Base-by-base conservation (phyloP, 139 green algal species). In the Nannochloris sp. region DNA sequence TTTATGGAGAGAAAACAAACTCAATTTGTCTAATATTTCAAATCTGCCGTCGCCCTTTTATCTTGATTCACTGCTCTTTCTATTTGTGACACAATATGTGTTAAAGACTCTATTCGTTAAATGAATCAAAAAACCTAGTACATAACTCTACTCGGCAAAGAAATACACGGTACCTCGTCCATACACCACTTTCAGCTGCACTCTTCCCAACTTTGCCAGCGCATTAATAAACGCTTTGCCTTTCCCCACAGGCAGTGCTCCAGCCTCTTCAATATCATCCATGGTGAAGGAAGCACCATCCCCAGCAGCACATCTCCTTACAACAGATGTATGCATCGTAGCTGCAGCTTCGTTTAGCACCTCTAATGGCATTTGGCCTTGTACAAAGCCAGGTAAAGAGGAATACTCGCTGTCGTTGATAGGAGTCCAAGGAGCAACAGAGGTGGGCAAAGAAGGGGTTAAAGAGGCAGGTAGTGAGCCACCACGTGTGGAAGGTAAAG, bases 141-240 rank as follows among this genome's bases (percentile, higher is more conserved):
- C n/a, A n/a, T n/a, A n/a, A n/a, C n/a, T n/a, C n/a, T n/a, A n/a
- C n/a, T n/a, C n/a, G 19, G 42, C 42, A 51, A 51, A 51, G 42
- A 64, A 44, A 47, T 71, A 71, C 24, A 55, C 24, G 19, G 64
- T 64, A 23, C 64, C 64, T 61, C 53, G 51, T 39, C 64, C 51
- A 36, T 64, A 64, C 5, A 66, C 38, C 24, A 77, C 70, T 27
- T 68, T 67, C 24, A 77, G 64, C 29, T 72, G 54, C 38, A 59
- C 64, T 10, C 54, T 35, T 46, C 55, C 70, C 15, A 77, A 62
- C 64, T 77, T 77, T 25, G 63, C 63, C 39, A 77, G 37, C 35
- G 42, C 48, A 61, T 70, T 70, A 35, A 71, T 13, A 13, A 70
- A 47, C 33, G 67, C 62, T 33, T 77, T 77, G 54, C 33, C 27